Percentiles rank a stretch among this genome's conserved stretches.
These are phyloP conservation scores for Russula foetens DNA, from an alignment of 768 basidiomycete genomes.

Conservation along the genomic window DNA sequence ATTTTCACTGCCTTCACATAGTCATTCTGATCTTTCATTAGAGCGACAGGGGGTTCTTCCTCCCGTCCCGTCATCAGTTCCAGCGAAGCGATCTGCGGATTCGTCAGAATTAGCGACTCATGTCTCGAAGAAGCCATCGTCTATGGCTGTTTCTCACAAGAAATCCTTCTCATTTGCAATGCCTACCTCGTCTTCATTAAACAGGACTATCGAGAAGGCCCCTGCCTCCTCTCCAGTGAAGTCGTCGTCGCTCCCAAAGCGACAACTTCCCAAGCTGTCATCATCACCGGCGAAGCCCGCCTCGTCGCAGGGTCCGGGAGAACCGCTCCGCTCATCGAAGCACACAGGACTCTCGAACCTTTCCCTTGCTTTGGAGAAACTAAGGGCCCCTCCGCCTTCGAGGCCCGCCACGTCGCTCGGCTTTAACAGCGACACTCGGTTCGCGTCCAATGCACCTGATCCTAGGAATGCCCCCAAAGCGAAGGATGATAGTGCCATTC, in stretches of 20 bases:
- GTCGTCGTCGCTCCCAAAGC: constrained; percentile 8
- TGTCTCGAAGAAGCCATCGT: neutral
- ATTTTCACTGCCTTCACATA: neutral
- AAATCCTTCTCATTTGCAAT: constrained; percentile 17
- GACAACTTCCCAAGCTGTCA: constrained; percentile 3
- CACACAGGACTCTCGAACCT: constrained; percentile 44
- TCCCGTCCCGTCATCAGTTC: neutral
- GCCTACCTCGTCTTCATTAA: constrained; percentile 20
- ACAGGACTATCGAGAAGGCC: constrained; percentile 5
- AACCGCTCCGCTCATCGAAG: constrained; percentile 16
- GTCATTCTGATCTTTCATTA: constrained; percentile 1
- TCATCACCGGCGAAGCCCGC: constrained; percentile 11
- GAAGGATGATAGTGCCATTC: constrained; percentile 15
- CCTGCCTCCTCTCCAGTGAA: constrained; percentile 9
- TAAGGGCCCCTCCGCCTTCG: constrained; percentile 56
- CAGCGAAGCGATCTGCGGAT: neutral
- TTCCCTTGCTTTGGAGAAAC: constrained; percentile 59
- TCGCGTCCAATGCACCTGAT: constrained; percentile 24
- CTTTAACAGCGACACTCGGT: constrained; percentile 34
- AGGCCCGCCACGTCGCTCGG: constrained; percentile 67
- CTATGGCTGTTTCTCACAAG: constrained; percentile 2
- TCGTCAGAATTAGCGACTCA: neutral
- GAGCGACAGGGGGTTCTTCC: neutral
- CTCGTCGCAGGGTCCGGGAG: constrained; percentile 3
- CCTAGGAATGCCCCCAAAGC: constrained; percentile 2